Conservation (phyloP, 257 asterid species). For the Salvia hispanica region DNA sequence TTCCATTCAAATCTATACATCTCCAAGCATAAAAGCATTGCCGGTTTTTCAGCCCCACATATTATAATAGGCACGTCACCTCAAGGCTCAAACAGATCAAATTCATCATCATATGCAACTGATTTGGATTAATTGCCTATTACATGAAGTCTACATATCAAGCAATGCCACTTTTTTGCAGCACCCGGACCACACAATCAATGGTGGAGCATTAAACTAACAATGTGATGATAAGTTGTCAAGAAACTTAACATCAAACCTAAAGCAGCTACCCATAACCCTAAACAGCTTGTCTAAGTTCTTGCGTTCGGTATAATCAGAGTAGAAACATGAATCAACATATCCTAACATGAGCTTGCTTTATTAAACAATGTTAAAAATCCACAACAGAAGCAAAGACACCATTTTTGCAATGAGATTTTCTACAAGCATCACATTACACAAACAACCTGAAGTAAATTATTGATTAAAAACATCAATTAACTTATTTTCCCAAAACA, state of each 20-base stretch:
- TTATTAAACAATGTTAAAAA: background rate
- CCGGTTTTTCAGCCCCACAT: too few species aligned
- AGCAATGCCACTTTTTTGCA: too few species aligned
- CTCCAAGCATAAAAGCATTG: too few species aligned
- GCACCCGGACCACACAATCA: background rate
- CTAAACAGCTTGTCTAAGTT: background rate
- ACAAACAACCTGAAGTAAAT: background rate
- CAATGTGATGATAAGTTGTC: background rate
- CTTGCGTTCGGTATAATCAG: background rate
- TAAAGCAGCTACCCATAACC: conserved; percentile 12
- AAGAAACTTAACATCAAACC: background rate
- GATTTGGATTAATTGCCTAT: too few species aligned
- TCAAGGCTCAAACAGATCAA: too few species aligned
- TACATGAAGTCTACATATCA: too few species aligned
- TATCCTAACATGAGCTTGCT: background rate
- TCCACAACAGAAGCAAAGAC: background rate
- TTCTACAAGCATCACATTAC: background rate
- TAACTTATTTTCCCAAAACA: background rate
- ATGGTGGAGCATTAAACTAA: background rate
- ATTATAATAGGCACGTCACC: too few species aligned
- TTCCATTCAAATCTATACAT: too few species aligned
- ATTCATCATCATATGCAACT: too few species aligned
- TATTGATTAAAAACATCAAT: background rate
- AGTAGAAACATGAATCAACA: background rate
- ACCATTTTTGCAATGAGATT: too few species aligned